Evolutionary conservation across 2,329 filamentous ascomycete genomes (phyloP).

Genomic region (Tolypocladium capitatum): DNA sequence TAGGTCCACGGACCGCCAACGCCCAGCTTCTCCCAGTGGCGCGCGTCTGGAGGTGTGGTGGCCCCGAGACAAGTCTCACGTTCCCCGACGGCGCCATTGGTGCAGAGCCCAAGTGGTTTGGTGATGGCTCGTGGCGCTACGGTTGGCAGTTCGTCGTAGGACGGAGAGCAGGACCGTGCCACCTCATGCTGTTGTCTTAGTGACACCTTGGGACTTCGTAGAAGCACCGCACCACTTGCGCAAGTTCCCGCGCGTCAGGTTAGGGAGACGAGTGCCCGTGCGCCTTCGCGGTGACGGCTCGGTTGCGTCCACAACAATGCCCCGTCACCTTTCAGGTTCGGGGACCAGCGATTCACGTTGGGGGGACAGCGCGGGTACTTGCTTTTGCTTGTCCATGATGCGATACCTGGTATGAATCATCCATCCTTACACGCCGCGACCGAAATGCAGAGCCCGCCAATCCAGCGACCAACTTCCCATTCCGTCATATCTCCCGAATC

Average conservation of each 20-base stretch:
- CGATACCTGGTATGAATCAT: slow-evolving; percentile 38
- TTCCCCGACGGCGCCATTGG: neutral
- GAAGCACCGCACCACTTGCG: neutral
- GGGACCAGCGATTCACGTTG: neutral
- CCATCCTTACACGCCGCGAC: slow-evolving; percentile 39
- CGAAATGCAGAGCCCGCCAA: slow-evolving; percentile 38
- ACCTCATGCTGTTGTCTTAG: neutral
- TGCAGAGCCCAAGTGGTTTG: neutral
- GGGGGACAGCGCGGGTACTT: neutral
- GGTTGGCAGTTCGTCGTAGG: neutral
- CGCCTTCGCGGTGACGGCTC: neutral
- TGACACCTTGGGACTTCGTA: no score
- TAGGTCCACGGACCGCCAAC: neutral
- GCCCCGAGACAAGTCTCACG: no score
- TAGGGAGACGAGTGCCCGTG: neutral
- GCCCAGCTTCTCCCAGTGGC: no score
- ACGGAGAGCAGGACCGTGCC: no score
- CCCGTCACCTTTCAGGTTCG: neutral
- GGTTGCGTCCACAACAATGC: no score
- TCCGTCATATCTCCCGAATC: neutral
- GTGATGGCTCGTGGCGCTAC: neutral
- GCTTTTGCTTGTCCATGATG: slow-evolving; percentile 29
- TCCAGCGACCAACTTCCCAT: slow-evolving; percentile 23
- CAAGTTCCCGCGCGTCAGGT: neutral
- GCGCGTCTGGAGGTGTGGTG: no score